Evolutionary conservation across 1,284 basidiomycete genomes (phyloP), one percentile per base, ranked within the genome.

Genomic region (Schizophyllum commune): DNA sequence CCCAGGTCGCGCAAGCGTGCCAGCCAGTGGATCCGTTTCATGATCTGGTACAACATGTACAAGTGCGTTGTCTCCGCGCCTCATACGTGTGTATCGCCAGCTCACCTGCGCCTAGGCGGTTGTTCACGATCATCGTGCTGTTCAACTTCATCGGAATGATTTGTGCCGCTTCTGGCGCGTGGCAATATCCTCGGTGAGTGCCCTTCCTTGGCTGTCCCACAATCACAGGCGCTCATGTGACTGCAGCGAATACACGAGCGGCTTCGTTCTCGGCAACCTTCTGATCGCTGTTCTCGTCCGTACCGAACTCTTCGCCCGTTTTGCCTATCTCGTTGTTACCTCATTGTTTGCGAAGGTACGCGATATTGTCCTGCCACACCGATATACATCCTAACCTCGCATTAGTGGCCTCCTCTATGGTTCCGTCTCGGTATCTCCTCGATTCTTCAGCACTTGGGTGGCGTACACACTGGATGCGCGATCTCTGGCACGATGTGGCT

Each of bases 401-500:
- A 39, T 13, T 61, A 88, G 85, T 88, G 86, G 86, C 71, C 86
- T 5, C 86, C 86, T 22, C 72, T 88, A 11, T 76, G 75, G 73
- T 84, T 85, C 66, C 77, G 86, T 21, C 73, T 88, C 0, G 80
- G 72, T 22, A 84, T 83, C 65, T 88, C 86, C 17, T 87, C 85
- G 0, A 73, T 75, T 7, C 75, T 89, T 17, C 86, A 88, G 68
- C 86, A 88, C 65, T 74, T 88, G 11, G 86, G 86, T 13, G 86
- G 86, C 33, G 84, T 88, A 66, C 86, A 89, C 68, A 85, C 83
- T n/a, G 85, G 86, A 32, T 88, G 85, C 68, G 85, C 85, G 19
- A 76, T 76, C 1, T 84, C 84, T 33, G 83, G 84, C 52, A 82
- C 84, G 65, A 72, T 77, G 13, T 88, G 86, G 85, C 78, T 88